A percentile compares a stretch with the other conserved stretches of the same genome.
These are phyloP conservation scores for Podaxis sp. DNA, from an alignment of 768 basidiomycete genomes.

Conservation along the genomic window DNA sequence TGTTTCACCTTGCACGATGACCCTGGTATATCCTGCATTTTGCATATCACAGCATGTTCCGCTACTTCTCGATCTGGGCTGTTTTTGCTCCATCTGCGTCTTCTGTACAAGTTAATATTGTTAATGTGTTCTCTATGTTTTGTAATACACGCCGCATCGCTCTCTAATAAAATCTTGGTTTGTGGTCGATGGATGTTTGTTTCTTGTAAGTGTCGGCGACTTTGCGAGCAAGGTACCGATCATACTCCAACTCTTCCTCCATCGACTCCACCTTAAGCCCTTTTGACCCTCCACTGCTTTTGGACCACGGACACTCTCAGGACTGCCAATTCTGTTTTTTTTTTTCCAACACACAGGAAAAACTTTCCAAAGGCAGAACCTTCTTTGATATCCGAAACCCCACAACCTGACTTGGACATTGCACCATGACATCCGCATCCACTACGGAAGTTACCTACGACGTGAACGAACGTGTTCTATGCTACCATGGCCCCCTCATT, in stretches of 20 bases:
- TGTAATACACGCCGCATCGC: background rate
- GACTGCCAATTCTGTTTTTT: background rate
- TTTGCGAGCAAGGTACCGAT: background rate
- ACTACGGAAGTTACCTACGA: constrained; percentile 34
- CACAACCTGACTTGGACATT: background rate
- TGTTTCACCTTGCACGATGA: background rate
- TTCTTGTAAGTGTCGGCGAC: background rate
- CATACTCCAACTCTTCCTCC: background rate
- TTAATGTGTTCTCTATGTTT: background rate
- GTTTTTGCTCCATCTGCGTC: background rate
- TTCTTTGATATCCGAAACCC: background rate
- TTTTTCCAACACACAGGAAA: background rate
- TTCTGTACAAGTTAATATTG: background rate
- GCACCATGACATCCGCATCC: constrained; percentile 17
- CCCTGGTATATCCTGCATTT: background rate
- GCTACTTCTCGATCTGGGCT: background rate
- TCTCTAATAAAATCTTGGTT: background rate
- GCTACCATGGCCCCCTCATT: constrained; percentile 92
- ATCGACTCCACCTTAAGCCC: background rate
- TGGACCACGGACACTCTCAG: background rate
- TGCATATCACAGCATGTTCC: background rate
- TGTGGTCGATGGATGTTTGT: background rate
- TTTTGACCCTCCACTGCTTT: background rate
- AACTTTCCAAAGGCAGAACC: background rate
- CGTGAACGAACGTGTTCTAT: constrained; percentile 77